Percentiles rank a stretch among this genome's conserved stretches.
Conservation (phyloP, 2,329 filamentous ascomycete species). For the Xylariales sp. region DNA sequence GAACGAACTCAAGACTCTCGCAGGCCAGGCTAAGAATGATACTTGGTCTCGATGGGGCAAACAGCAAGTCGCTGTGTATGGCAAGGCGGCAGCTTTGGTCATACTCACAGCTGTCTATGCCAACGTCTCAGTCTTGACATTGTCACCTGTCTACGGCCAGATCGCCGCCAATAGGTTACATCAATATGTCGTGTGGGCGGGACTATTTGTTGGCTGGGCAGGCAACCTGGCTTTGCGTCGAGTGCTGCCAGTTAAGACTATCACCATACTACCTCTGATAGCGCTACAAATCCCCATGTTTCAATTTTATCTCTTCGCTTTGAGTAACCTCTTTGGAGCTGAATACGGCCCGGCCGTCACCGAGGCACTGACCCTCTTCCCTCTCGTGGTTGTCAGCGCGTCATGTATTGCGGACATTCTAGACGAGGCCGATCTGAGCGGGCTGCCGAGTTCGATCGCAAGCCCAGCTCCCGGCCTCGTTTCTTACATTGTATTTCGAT, state of each 20-base stretch:
- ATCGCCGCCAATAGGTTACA: slow-evolving; percentile 83
- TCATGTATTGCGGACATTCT: slow-evolving; percentile 73
- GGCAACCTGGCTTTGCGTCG: slow-evolving; percentile 68
- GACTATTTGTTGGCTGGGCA: slow-evolving; percentile 78
- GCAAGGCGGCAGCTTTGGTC: slow-evolving; percentile 59
- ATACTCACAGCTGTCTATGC: slow-evolving; percentile 72
- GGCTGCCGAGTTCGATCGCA: slow-evolving; percentile 65
- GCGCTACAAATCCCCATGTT: slow-evolving; percentile 79
- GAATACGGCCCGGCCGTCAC: slow-evolving; percentile 79
- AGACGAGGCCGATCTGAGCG: slow-evolving; percentile 68
- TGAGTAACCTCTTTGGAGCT: slow-evolving; percentile 74
- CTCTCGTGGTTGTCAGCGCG: slow-evolving; percentile 72
- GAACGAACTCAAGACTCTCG: slow-evolving; percentile 64
- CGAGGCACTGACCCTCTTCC: slow-evolving; percentile 78
- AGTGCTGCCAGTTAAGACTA: slow-evolving; percentile 61
- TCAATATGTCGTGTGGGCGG: slow-evolving; percentile 70
- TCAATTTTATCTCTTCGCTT: slow-evolving; percentile 76
- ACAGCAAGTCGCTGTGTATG: slow-evolving; percentile 56
- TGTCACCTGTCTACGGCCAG: slow-evolving; percentile 89
- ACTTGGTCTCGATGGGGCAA: slow-evolving; percentile 49
- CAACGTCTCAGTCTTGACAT: slow-evolving; percentile 76
- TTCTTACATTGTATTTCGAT: slow-evolving; percentile 73
- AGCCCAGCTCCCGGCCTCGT: slow-evolving; percentile 74
- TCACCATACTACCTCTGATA: slow-evolving; percentile 74
- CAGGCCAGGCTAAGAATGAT: slow-evolving; percentile 51